phyloP scores from a whole-genome alignment of 352 stramenopile genomes.

The Globisporangium nodosum region DNA sequence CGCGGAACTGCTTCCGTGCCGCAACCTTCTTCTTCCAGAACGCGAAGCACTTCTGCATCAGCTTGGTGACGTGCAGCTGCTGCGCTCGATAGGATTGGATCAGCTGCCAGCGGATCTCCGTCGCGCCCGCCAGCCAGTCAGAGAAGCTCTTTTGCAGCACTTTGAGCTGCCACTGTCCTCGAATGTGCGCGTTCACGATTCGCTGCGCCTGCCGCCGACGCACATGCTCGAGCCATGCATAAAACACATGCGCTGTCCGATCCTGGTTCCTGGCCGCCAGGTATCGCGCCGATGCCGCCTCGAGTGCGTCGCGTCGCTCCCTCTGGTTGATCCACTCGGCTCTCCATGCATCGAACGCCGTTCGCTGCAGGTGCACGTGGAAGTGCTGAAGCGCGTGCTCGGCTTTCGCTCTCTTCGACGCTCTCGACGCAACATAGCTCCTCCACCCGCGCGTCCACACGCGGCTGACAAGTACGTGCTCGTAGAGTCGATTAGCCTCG shows the following conservation, averaged over 20 bases:
- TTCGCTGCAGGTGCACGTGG: neutral
- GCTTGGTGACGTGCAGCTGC: neutral
- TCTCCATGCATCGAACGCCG: constrained; percentile 2
- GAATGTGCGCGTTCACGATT: constrained; percentile 8
- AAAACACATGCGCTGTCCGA: constrained; percentile 1
- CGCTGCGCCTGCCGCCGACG: constrained; percentile 2
- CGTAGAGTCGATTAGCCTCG: neutral
- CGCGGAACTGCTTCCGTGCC: constrained; percentile 1
- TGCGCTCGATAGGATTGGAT: neutral
- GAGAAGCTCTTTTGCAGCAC: neutral
- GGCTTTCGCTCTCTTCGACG: neutral
- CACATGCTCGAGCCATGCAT: constrained; percentile 10
- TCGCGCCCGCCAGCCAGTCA: neutral
- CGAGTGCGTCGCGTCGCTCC: constrained; percentile 1
- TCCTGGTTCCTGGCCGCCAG: neutral
- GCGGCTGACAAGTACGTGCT: neutral
- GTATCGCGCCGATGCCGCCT: neutral
- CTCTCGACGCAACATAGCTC: neutral
- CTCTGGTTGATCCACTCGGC: neutral
- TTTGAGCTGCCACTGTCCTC: constrained; percentile 1
- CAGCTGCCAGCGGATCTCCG: neutral
- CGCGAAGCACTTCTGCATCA: neutral
- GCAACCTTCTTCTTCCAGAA: constrained; percentile 10
- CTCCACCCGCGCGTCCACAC: constrained; percentile 5
- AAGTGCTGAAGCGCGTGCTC: neutral